Evolutionary conservation across 495 filamentous ascomycete species (phyloP).

Genomic region (Penicillium soppii): DNA sequence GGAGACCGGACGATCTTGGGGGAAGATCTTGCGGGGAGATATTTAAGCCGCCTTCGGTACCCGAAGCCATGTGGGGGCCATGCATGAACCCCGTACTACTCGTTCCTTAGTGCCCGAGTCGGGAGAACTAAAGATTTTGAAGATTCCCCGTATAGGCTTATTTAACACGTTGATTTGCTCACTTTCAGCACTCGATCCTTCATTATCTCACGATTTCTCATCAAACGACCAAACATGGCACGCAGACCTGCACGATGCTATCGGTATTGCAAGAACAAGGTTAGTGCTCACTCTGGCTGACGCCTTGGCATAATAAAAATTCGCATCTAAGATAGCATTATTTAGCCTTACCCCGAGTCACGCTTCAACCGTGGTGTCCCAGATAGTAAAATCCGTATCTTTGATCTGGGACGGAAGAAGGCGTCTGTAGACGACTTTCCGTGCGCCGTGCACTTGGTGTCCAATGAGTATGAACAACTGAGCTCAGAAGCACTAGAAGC

Average conservation of each 20-base stretch:
- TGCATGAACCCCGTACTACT: no score
- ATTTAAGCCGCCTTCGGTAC: not conserved
- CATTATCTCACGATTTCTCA: not conserved
- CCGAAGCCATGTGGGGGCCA: constrained; percentile 4
- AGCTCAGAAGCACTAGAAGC: constrained; percentile 98
- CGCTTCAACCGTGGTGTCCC: constrained; percentile 99
- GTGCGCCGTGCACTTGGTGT: constrained; percentile 95
- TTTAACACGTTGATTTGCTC: not conserved
- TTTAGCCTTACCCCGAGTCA: constrained; percentile 95
- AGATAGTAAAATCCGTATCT: constrained; percentile 99
- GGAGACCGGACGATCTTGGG: no score
- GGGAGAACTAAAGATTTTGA: no score
- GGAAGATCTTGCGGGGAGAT: no score
- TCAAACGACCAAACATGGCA: constrained; percentile 84
- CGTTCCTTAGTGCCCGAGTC: not conserved
- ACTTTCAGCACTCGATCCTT: not conserved
- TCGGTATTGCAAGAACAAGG: constrained; percentile 99
- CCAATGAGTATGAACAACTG: constrained; percentile 99
- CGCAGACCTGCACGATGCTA: constrained; percentile 95
- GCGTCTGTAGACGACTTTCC: constrained; percentile 98
- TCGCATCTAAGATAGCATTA: not conserved
- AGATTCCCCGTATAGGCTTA: no score
- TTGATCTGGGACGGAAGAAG: constrained; percentile 98
- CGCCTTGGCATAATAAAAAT: not conserved
- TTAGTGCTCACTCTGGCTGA: constrained; percentile 42